Percentiles rank a stretch among this genome's conserved stretches.
phyloP scores from a whole-genome alignment of 305 asterid genomes.

The Caryopteris hybrid region DNA sequence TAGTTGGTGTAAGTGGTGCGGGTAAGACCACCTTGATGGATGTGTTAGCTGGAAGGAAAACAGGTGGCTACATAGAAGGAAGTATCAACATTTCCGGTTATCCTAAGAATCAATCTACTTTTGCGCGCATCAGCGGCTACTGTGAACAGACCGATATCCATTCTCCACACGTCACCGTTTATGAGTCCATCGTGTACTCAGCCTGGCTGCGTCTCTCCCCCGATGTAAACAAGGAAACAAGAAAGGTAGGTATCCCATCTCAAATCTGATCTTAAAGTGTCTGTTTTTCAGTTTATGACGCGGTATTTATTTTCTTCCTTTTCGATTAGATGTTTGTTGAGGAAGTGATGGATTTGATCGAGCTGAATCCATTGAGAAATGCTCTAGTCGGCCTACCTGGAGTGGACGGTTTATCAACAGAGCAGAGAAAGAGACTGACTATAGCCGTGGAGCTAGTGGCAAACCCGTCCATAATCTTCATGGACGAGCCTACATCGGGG shows the following conservation, averaged over 20 bases:
- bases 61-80: slow-evolving; percentile 85
- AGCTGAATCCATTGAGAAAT: slow-evolving; percentile 60
- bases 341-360: slow-evolving; percentile 93
- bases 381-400: slow-evolving; percentile 96
- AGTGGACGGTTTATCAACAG: slow-evolving; percentile 89
- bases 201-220: slow-evolving; percentile 95
- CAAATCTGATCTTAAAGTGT: background rate
- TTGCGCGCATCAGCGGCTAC: slow-evolving; percentile 89
- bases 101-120: slow-evolving; percentile 81
- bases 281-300: background rate
- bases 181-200: slow-evolving; percentile 86
- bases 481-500: slow-evolving; percentile 98
- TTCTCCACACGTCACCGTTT: slow-evolving; percentile 84
- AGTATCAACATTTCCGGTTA: slow-evolving; percentile 70
- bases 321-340: slow-evolving; percentile 72
- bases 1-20: slow-evolving; percentile 96
- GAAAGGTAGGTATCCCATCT: slow-evolving; percentile 60
- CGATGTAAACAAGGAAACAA: slow-evolving; percentile 48
- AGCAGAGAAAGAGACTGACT: slow-evolving; percentile 93
- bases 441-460: slow-evolving; percentile 95
- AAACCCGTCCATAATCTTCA: slow-evolving; percentile 92
- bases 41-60: slow-evolving; percentile 93
- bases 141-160: slow-evolving; percentile 96
- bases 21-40: slow-evolving; percentile 98
- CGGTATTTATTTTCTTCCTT: background rate